Percentiles rank a stretch among this genome's conserved stretches.
Evolutionary conservation across 805 yeast genomes (phyloP).

Genomic region (Clavispora phyllophila): DNA sequence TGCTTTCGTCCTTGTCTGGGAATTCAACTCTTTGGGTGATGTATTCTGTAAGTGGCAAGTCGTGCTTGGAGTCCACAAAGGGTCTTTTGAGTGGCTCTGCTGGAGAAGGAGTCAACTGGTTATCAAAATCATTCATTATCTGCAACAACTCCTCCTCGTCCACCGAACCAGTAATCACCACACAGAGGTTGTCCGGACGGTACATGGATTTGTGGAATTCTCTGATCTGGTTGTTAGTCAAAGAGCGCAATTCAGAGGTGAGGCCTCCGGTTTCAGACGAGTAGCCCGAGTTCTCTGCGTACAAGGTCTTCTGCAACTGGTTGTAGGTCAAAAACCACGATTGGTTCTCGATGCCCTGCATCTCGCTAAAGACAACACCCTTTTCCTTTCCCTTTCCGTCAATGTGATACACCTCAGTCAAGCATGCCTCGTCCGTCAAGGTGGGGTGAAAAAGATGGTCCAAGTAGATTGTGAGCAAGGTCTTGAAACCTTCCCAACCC

Average conservation of each 20-base stretch:
- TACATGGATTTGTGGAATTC: conserved; percentile 68
- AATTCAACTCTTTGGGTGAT: conserved; percentile 57
- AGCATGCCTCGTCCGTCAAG: conserved; percentile 81
- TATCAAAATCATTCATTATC: conserved; percentile 59
- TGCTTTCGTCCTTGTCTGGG: conserved; percentile 84
- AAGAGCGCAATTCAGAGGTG: conserved; percentile 64
- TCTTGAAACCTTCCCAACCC: conserved; percentile 92
- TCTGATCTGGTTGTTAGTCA: conserved; percentile 70
- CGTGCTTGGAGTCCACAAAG: conserved; percentile 63
- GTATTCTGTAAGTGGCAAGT: conserved; percentile 36
- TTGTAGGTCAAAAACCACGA: conserved; percentile 63
- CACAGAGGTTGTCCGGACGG: conserved; percentile 77
- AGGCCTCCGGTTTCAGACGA: conserved; percentile 93
- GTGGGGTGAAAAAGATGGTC: conserved; percentile 87
- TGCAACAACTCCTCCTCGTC: conserved; percentile 66
- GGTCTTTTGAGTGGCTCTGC: conserved; percentile 48
- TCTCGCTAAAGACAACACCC: conserved; percentile 95
- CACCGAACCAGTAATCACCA: conserved; percentile 83
- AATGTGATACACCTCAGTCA: conserved; percentile 91
- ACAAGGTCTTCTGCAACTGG: conserved; percentile 55
- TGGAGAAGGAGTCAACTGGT: conserved; percentile 43
- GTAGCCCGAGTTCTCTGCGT: conserved; percentile 65
- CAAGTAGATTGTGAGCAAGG: conserved; percentile 79
- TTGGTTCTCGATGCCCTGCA: conserved; percentile 88
- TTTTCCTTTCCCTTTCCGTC: conserved; percentile 89